Conservation (phyloP, 2,329 filamentous ascomycete species). For the Aureobasidium namibiae region DNA sequence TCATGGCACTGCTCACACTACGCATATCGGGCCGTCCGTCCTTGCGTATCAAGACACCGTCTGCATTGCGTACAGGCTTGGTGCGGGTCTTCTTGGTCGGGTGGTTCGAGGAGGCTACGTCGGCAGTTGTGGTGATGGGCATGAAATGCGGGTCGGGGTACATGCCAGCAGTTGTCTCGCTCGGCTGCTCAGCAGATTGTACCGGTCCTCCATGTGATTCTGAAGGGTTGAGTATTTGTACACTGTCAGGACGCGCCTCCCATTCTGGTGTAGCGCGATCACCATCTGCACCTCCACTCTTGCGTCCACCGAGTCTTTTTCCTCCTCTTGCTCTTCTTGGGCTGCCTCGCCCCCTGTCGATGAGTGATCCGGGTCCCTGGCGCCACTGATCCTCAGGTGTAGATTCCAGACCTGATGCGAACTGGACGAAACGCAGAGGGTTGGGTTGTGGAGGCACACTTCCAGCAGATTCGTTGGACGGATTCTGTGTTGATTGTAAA, state of each 20-base stretch:
- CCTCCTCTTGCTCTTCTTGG: slow-evolving; percentile 28
- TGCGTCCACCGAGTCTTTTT: slow-evolving; percentile 32
- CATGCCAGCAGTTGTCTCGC: slow-evolving; percentile 15
- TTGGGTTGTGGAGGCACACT: slow-evolving; percentile 20
- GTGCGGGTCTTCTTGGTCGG: slow-evolving; percentile 40
- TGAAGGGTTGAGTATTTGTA: not conserved
- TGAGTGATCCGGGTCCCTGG: not conserved
- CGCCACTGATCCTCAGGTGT: slow-evolving; percentile 24
- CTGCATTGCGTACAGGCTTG: slow-evolving; percentile 42
- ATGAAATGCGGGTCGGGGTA: slow-evolving; percentile 29
- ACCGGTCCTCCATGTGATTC: slow-evolving; percentile 21
- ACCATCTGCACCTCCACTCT: slow-evolving; percentile 19
- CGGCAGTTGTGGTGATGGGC: slow-evolving; percentile 8
- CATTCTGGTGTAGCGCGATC: slow-evolving; percentile 33
- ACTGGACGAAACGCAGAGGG: slow-evolving; percentile 26
- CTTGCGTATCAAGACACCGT: slow-evolving; percentile 43
- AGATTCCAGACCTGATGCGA: slow-evolving; percentile 23
- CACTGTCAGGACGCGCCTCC: slow-evolving; percentile 22
- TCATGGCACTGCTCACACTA: slow-evolving; percentile 44
- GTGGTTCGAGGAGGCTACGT: slow-evolving; percentile 1
- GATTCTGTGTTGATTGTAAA: slow-evolving; percentile 23
- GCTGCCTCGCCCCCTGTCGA: slow-evolving; percentile 18
- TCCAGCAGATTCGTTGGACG: slow-evolving; percentile 24
- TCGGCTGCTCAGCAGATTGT: slow-evolving; percentile 17
- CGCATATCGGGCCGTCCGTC: slow-evolving; percentile 45